These are phyloP conservation scores for Fremontodendron californicum DNA, from an alignment of 345 rosid genomes.

Conservation along the genomic window DNA sequence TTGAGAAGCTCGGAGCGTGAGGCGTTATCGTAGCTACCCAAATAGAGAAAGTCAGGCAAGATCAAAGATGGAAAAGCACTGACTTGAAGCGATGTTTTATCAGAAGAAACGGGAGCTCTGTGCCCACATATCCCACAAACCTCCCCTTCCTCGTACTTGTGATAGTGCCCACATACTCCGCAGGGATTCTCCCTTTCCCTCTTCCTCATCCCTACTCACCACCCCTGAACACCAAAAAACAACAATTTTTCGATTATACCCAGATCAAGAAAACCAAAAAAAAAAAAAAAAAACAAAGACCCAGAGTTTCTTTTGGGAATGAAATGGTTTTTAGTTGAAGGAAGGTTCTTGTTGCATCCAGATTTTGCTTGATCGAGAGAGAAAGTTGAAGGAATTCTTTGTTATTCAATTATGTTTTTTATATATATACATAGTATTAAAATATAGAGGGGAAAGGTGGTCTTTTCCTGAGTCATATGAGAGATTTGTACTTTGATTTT, in stretches of 20 bases:
- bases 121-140: conserved; percentile 96
- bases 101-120: conserved; percentile 49
- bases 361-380: conserved; percentile 5
- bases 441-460: too few relatives aligned
- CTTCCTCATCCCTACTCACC: conserved; percentile 64
- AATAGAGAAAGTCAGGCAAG: conserved; percentile 79
- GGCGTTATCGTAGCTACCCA: conserved; percentile 98
- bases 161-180: conserved; percentile 93
- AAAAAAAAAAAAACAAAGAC: background rate
- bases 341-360: conserved; percentile 10
- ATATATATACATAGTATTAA: background rate
- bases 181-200: conserved; percentile 98
- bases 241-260: background rate
- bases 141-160: conserved; percentile 97
- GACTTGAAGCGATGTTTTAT: conserved; percentile 46
- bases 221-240: background rate
- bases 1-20: conserved; percentile 94
- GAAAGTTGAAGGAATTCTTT: background rate
- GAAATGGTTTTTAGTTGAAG: background rate
- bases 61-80: conserved; percentile 94
- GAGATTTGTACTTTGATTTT: background rate
- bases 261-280: conserved; percentile 1
- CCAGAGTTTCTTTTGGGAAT: background rate
- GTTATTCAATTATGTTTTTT: background rate
- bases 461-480: background rate